Evolutionary conservation across 768 basidiomycete species (phyloP).

Genomic region (Auriculariales sp.): DNA sequence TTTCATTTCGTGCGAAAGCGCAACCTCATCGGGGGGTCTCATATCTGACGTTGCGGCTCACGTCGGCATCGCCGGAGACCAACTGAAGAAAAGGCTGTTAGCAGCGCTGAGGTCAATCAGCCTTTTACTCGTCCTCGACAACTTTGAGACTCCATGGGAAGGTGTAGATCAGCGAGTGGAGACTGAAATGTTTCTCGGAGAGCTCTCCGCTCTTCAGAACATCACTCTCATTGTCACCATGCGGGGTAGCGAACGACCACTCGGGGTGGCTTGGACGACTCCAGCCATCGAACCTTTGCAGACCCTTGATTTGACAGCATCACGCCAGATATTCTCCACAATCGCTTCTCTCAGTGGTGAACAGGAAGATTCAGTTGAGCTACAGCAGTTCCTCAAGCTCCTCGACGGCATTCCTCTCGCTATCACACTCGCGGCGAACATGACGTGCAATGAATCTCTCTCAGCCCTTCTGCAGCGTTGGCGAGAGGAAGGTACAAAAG

Average conservation of each 20-base stretch:
- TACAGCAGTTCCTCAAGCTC: slow-evolving; percentile 10
- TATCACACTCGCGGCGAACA: slow-evolving; percentile 20
- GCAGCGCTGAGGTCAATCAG: slow-evolving; percentile 7
- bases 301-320: slow-evolving; percentile 6
- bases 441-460: slow-evolving; percentile 3
- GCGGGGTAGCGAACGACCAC: slow-evolving; percentile 8
- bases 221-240: slow-evolving; percentile 22
- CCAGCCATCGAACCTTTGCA: background rate
- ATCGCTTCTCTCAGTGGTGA: slow-evolving; percentile 11
- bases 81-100: background rate
- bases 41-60: background rate
- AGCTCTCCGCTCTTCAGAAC: slow-evolving; percentile 13
- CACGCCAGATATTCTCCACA: slow-evolving; percentile 13
- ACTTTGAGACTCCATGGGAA: slow-evolving; percentile 28
- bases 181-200: slow-evolving; percentile 14
- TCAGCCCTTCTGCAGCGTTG: slow-evolving; percentile 1
- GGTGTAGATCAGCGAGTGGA: slow-evolving; percentile 10
- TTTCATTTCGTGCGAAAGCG: background rate
- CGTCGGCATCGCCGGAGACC: background rate
- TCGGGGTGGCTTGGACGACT: slow-evolving; percentile 1
- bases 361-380: slow-evolving; percentile 11
- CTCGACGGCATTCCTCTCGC: slow-evolving; percentile 20
- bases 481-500: slow-evolving; percentile 1
- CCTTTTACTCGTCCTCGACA: slow-evolving; percentile 25
- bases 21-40: background rate